phyloP scores from a whole-genome alignment of 495 filamentous ascomycete species.

The Lasiosphaeriaceae sp. region DNA sequence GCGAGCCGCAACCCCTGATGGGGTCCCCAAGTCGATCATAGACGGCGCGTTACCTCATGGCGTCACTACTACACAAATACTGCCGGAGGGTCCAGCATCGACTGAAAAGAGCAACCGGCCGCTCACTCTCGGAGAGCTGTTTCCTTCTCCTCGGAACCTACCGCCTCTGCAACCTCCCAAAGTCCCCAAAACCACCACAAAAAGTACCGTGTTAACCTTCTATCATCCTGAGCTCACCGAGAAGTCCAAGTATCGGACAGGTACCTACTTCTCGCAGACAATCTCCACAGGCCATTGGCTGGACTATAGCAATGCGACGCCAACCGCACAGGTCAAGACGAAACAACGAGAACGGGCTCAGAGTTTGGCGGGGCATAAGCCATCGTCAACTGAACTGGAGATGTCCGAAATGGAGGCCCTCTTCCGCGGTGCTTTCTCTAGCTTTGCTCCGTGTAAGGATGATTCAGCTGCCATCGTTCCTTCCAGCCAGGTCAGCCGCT shows the following conservation, averaged over 20 bases:
- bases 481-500: slow-evolving; percentile 60
- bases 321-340: slow-evolving; percentile 57
- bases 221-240: slow-evolving; percentile 53
- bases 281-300: slow-evolving; percentile 64
- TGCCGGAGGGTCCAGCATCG: slow-evolving; percentile 41
- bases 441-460: slow-evolving; percentile 81
- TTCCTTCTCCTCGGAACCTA: slow-evolving; percentile 64
- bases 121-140: slow-evolving; percentile 74
- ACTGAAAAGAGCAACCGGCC: slow-evolving; percentile 44
- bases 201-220: slow-evolving; percentile 59
- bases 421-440: slow-evolving; percentile 79
- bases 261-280: slow-evolving; percentile 49
- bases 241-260: slow-evolving; percentile 54
- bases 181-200: slow-evolving; percentile 58
- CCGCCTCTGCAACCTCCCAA: slow-evolving; percentile 70
- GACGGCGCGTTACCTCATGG: slow-evolving; percentile 69
- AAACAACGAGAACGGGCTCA: slow-evolving; percentile 68
- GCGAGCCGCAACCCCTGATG: slow-evolving; percentile 39
- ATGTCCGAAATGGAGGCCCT: slow-evolving; percentile 66
- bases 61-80: slow-evolving; percentile 64
- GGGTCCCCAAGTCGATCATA: slow-evolving; percentile 43
- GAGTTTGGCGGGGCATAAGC: slow-evolving; percentile 60
- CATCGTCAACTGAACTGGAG: slow-evolving; percentile 48
- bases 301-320: slow-evolving; percentile 58
- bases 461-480: slow-evolving; percentile 72